Evolutionary conservation across 2,329 filamentous ascomycete species (phyloP).

Genomic region (Ramichloridium luteum): DNA sequence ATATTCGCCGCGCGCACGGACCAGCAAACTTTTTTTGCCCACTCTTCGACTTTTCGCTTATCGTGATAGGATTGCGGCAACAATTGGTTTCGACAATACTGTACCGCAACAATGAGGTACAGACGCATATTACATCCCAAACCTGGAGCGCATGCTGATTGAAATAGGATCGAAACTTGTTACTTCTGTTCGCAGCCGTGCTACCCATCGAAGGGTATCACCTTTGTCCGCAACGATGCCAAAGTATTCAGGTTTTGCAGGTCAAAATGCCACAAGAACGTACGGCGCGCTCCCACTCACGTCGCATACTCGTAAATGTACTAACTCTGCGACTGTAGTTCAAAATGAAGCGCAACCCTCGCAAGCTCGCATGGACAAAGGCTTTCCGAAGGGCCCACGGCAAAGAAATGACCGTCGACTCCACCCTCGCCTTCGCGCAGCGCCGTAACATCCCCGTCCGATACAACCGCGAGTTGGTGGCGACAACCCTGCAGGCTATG

Average conservation of each 20-base stretch:
- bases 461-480: slow-evolving; percentile 87
- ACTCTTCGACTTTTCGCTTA: not conserved
- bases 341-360: slow-evolving; percentile 97
- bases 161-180: slow-evolving; percentile 49
- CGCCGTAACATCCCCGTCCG: slow-evolving; percentile 88
- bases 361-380: slow-evolving; percentile 96
- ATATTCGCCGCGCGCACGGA: not conserved
- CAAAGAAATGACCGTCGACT: slow-evolving; percentile 83
- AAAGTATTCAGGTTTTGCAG: slow-evolving; percentile 56
- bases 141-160: not conserved
- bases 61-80: not conserved
- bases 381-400: slow-evolving; percentile 73
- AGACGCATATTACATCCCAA: too few species aligned
- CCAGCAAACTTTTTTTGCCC: not conserved
- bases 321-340: slow-evolving; percentile 41
- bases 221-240: slow-evolving; percentile 55
- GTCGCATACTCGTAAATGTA: not conserved
- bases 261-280: slow-evolving; percentile 53
- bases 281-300: slow-evolving; percentile 11
- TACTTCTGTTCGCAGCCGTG: slow-evolving; percentile 59
- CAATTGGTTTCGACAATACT: too few species aligned
- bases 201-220: slow-evolving; percentile 54
- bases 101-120: too few species aligned
- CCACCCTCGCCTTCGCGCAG: slow-evolving; percentile 80
- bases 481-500: slow-evolving; percentile 85